These are phyloP conservation scores for Boeremia exigua DNA, from an alignment of 2,329 filamentous ascomycete genomes.

Conservation along the genomic window DNA sequence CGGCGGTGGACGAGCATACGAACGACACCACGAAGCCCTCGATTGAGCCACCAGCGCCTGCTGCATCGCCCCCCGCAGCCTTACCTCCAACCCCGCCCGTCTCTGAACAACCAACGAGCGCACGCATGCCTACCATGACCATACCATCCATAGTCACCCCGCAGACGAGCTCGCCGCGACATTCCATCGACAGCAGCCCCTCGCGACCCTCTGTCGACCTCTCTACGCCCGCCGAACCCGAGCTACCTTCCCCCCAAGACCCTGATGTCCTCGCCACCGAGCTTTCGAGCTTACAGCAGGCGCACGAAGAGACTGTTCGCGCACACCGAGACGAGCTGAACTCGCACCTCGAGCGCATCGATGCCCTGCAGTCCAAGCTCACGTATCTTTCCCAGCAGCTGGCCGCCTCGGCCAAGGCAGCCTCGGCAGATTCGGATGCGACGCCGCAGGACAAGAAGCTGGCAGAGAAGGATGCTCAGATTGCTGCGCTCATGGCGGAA, in stretches of 20 bases:
- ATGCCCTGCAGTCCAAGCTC: constrained; percentile 88
- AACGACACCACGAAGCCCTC: constrained; percentile 33
- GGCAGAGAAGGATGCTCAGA: constrained; percentile 88
- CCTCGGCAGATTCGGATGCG: constrained; percentile 54
- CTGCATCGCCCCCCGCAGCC: constrained; percentile 10
- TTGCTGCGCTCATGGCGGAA: constrained; percentile 88
- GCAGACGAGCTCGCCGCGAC: constrained; percentile 36
- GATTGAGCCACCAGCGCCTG: constrained; percentile 27
- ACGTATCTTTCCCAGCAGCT: constrained; percentile 85
- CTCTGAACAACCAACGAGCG: constrained; percentile 47
- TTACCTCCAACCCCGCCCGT: constrained; percentile 28
- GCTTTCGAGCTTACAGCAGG: constrained; percentile 57
- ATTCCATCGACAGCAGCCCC: constrained; percentile 41
- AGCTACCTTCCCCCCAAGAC: constrained; percentile 24
- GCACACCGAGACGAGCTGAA: constrained; percentile 83
- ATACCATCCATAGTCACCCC: constrained; percentile 43
- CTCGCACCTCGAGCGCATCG: constrained; percentile 84
- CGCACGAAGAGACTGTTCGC: constrained; percentile 58
- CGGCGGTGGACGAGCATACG: constrained; percentile 19
- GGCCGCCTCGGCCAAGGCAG: constrained; percentile 74
- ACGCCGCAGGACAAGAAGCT: constrained; percentile 71
- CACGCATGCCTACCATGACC: constrained; percentile 35
- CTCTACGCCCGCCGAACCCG: constrained; percentile 44
- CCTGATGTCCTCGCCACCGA: constrained; percentile 50
- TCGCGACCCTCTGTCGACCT: constrained; percentile 42